These are phyloP conservation scores for Clitopilus passeckerianus DNA, from an alignment of 768 basidiomycete genomes.

Conservation along the genomic window DNA sequence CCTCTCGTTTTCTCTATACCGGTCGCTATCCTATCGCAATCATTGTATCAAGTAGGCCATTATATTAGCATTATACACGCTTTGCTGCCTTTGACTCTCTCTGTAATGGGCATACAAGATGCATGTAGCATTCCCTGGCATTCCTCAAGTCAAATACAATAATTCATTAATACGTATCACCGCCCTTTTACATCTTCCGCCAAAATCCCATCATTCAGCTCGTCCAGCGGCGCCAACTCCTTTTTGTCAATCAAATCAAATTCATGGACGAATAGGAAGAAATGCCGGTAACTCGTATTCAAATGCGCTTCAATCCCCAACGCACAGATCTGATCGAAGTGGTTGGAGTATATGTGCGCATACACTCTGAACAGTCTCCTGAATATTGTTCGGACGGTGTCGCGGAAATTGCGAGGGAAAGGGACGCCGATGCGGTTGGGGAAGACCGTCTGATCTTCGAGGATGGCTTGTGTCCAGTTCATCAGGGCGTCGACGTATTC, in stretches of 20 bases:
- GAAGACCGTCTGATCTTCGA: slow-evolving; percentile 91
- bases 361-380: slow-evolving; percentile 95
- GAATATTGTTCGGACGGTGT: slow-evolving; percentile 88
- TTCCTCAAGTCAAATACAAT: neutral
- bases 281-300: slow-evolving; percentile 98
- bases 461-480: slow-evolving; percentile 93
- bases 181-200: slow-evolving; percentile 36
- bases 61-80: neutral
- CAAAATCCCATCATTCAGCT: slow-evolving; percentile 88
- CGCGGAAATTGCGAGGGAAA: slow-evolving; percentile 86
- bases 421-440: slow-evolving; percentile 96
- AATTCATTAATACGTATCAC: slow-evolving; percentile 12
- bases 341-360: slow-evolving; percentile 98
- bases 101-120: neutral
- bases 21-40: neutral
- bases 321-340: slow-evolving; percentile 98
- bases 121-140: slow-evolving; percentile 1
- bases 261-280: slow-evolving; percentile 96
- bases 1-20: neutral
- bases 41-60: neutral
- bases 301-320: slow-evolving; percentile 98
- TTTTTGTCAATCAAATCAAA: slow-evolving; percentile 96
- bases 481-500: slow-evolving; percentile 97
- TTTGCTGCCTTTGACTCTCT: neutral
- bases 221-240: slow-evolving; percentile 90